A percentile compares a stretch with the other conserved stretches of the same genome.
These are phyloP conservation scores for Plasmodium relictum DNA, from an alignment of 169 alveolate species.

Conservation along the genomic window DNA sequence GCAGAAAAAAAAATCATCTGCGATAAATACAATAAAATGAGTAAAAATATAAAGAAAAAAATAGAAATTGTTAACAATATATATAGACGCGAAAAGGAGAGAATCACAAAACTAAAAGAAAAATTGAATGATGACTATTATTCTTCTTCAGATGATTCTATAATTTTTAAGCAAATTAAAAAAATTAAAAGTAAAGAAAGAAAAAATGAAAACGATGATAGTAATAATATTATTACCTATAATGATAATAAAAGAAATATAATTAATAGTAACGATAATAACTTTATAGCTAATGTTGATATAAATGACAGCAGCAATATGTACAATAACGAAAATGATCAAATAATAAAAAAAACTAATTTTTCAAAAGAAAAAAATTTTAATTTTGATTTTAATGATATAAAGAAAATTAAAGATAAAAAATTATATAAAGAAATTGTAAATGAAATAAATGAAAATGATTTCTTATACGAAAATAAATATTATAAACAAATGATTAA, in stretches of 20 bases:
- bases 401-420: background rate
- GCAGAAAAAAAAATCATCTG: slow-evolving; percentile 3
- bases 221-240: background rate
- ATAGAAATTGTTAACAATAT: slow-evolving; percentile 50
- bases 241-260: background rate
- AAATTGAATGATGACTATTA: background rate
- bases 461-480: slow-evolving; percentile 49
- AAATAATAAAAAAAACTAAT: background rate
- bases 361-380: background rate
- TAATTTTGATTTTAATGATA: background rate
- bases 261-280: background rate
- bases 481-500: slow-evolving; percentile 74
- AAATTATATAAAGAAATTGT: background rate
- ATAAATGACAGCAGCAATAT: background rate
- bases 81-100: slow-evolving; percentile 33
- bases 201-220: background rate
- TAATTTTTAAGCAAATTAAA: background rate
- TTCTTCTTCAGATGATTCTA: background rate
- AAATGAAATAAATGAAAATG: background rate
- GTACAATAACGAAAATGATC: background rate
- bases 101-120: background rate
- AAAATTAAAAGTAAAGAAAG: background rate
- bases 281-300: background rate
- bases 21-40: slow-evolving; percentile 33
- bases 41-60: slow-evolving; percentile 51